Evolutionary conservation across 768 basidiomycete genomes (phyloP).

Genomic region (Panus rudis): DNA sequence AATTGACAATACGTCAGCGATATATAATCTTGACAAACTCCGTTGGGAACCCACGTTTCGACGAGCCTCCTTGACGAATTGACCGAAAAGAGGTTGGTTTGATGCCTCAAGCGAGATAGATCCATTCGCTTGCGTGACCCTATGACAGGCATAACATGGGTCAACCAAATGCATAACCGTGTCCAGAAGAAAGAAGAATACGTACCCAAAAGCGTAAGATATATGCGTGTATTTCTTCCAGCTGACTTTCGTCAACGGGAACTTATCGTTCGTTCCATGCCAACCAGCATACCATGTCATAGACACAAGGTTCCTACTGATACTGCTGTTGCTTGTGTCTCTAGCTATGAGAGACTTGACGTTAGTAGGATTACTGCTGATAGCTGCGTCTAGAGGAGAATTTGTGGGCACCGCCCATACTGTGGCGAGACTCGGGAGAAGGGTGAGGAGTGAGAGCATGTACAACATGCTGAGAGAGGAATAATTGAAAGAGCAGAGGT

Average conservation of each 20-base stretch:
- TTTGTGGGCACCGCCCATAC: conserved; percentile 24
- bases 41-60: no score
- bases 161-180: no score
- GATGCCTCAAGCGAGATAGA: no score
- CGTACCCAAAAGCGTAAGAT: conserved; percentile 63
- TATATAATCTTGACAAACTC: no score
- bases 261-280: conserved; percentile 39
- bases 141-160: no score
- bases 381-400: conserved; percentile 6
- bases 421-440: conserved; percentile 13
- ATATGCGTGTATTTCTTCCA: conserved; percentile 66
- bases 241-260: conserved; percentile 45
- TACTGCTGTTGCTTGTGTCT: conserved; percentile 6
- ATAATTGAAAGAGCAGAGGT: background rate
- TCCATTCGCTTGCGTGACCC: no score
- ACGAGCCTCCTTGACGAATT: no score
- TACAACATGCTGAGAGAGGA: conserved; percentile 9
- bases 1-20: background rate
- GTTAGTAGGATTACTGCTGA: conserved; percentile 2
- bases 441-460: conserved; percentile 14
- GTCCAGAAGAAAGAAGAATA: background rate
- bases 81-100: no score
- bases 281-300: conserved; percentile 66
- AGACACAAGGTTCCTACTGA: conserved; percentile 26
- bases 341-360: background rate